Evolutionary conservation across 1,284 basidiomycete genomes (phyloP).

Genomic region (Tylopilus microsporus): DNA sequence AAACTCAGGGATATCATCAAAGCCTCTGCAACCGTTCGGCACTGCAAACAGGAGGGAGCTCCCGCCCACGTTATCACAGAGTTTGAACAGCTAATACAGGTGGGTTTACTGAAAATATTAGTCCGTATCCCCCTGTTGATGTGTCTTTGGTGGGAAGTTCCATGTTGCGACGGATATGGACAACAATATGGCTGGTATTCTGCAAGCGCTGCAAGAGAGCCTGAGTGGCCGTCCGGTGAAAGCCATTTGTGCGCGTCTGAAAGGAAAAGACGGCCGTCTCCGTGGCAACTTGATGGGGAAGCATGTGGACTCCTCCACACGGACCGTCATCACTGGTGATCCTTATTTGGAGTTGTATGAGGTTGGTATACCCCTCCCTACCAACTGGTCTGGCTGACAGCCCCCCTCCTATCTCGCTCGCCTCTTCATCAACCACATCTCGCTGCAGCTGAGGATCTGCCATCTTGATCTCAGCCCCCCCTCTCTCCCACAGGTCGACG

Average conservation of each 20-base stretch:
- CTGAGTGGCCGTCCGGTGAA: constrained; percentile 92
- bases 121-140: constrained; percentile 10
- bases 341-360: constrained; percentile 96
- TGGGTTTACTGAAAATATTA: constrained; percentile 28
- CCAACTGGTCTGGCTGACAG: too few species aligned
- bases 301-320: constrained; percentile 98
- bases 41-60: constrained; percentile 95
- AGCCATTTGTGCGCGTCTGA: constrained; percentile 95
- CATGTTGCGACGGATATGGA: constrained; percentile 99
- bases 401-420: too few species aligned
- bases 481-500: too few species aligned
- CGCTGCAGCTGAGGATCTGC: too few species aligned
- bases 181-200: constrained; percentile 98
- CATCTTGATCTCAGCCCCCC: too few species aligned
- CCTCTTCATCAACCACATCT: too few species aligned
- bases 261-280: constrained; percentile 98
- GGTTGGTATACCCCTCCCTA: constrained; percentile 78
- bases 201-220: constrained; percentile 88
- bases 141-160: constrained; percentile 51
- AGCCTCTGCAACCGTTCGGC: constrained; percentile 85
- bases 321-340: constrained; percentile 99
- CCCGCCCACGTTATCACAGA: constrained; percentile 95
- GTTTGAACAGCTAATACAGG: constrained; percentile 94
- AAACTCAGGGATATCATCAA: constrained; percentile 98
- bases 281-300: constrained; percentile 99